phyloP scores from a whole-genome alignment of 805 yeast genomes.

The Alloascoidea hylecoeti region DNA sequence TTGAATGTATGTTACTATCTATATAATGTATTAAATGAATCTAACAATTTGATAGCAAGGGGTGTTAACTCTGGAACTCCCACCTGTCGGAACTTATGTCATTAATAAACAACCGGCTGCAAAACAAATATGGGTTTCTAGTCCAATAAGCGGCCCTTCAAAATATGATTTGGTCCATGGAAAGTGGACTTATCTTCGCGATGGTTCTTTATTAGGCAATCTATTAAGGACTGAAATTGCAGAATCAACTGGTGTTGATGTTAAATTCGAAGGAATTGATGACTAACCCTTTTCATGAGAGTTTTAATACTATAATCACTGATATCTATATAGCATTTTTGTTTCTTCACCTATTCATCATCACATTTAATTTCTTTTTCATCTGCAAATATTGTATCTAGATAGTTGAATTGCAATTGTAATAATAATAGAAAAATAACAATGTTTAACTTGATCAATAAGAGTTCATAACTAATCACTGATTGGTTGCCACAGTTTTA shows the following conservation, averaged over 20 bases:
- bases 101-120: slow-evolving; percentile 97
- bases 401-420: no score
- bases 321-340: no score
- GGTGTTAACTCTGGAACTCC: slow-evolving; percentile 60
- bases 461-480: no score
- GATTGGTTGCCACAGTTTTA: no score
- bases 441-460: no score
- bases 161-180: slow-evolving; percentile 63
- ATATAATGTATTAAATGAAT: slow-evolving; percentile 1
- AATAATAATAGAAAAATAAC: no score
- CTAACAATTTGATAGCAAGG: slow-evolving; percentile 39
- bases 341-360: no score
- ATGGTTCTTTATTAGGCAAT: slow-evolving; percentile 33
- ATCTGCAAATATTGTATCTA: no score
- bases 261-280: background rate
- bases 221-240: slow-evolving; percentile 36
- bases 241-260: slow-evolving; percentile 15
- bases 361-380: no score
- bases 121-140: slow-evolving; percentile 90
- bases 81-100: slow-evolving; percentile 73
- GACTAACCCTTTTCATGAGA: no score
- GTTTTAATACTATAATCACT: no score
- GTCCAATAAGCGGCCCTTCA: slow-evolving; percentile 87
- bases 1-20: slow-evolving; percentile 26
- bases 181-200: slow-evolving; percentile 72